Evolutionary conservation across 306 rosid species (phyloP), one percentile per base, ranked within the genome.

Genomic region (Trifolium subterraneum): DNA sequence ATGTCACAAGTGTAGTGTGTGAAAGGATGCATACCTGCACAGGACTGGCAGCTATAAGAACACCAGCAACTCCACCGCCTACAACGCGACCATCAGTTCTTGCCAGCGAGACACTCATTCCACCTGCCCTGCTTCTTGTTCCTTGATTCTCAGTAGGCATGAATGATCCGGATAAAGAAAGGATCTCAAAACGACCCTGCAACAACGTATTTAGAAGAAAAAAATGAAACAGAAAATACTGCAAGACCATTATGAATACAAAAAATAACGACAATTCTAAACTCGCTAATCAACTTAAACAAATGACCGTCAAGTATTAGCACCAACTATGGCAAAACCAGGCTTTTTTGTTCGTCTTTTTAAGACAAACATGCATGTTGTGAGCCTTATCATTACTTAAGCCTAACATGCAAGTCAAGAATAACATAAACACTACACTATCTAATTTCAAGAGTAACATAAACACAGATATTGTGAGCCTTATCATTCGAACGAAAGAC

Each of bases 151-250:
- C 95, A 22, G 88, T 76, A 31, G 94, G 94, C 88, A 85, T 85
- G 80, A 93, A 87, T 15, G 96, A 87, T 63, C 98, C 98, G 22
- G 93, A 84, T 62, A 93, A 64, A 4, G 89, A 82, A 52, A 90
- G 88, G 84, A 93, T 89, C 74, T 90, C 92, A 63, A 90, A 93
- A 16, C 90, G 93, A 27, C 98, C 97, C 98, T 93, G 72, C 18
- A 87, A 80, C 23, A 50, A 74, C 25, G 76, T 71, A 38, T 38
- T 4, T 20, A 58, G 65, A 59, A 36, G 56, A 64, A 68, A 70
- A 65, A 72, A 44, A 22, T 35, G 45, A 71, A 73, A 29, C 10
- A 35, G 7, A 62, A 39, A 19, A 23, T 15, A 27, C 42, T 20
- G 42, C 25, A 33, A 27, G 36, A 51, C n/a, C 64, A 38, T 75